A percentile compares a stretch with the other conserved stretches of the same genome.
These are phyloP conservation scores for Paramecium sexaurelia DNA, from an alignment of 73 alveolate genomes.

Conservation along the genomic window DNA sequence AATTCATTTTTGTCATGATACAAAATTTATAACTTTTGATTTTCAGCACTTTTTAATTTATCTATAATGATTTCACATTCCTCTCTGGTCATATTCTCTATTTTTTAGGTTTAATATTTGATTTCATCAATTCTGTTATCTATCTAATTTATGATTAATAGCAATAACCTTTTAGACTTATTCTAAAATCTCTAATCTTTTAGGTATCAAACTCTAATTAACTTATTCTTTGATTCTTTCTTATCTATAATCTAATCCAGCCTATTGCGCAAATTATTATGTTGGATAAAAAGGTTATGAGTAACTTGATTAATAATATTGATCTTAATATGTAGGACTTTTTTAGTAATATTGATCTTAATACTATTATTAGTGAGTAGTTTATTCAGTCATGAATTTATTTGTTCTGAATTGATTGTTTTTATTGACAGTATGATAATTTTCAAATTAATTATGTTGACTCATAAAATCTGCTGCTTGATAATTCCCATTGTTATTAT, in stretches of 20 bases:
- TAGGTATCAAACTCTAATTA: constrained; percentile 17
- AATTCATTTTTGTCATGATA: constrained; percentile 22
- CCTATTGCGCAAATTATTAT: not conserved
- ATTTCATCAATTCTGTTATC: constrained; percentile 42
- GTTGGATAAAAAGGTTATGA: not conserved
- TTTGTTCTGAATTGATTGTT: not conserved
- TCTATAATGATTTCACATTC: constrained; percentile 2
- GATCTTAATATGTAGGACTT: not conserved
- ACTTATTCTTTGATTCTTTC: not conserved
- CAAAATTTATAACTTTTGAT: not conserved
- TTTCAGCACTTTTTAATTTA: not conserved
- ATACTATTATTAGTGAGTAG: not conserved
- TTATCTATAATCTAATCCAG: not conserved
- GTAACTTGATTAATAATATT: not conserved
- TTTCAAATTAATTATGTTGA: not conserved
- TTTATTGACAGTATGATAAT: not conserved
- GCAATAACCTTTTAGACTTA: constrained; percentile 17
- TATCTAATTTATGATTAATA: not conserved
- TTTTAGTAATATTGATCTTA: not conserved
- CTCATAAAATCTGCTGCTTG: not conserved
- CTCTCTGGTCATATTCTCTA: constrained; percentile 11
- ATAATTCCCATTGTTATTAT: not conserved
- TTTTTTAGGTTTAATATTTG: not conserved
- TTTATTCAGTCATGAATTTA: not conserved
- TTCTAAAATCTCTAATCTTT: not conserved